Evolutionary conservation across 1,139 yeast genomes (phyloP), one percentile per base, ranked within the genome.

Genomic region (Candida neerlandica): DNA sequence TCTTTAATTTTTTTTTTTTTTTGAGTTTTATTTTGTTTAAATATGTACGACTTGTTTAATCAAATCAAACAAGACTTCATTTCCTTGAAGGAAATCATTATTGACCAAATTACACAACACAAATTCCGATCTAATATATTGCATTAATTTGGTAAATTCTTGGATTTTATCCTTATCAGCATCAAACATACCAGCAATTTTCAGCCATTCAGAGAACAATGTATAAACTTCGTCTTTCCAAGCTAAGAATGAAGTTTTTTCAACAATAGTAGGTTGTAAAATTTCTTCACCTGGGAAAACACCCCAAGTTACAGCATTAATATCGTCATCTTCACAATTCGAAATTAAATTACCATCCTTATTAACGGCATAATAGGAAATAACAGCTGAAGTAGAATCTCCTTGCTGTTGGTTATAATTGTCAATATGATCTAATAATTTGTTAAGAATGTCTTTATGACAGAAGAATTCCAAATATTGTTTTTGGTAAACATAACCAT

Each of bases 301-400:
- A 55, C 97, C 98, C 99, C 99, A 94, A 12, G 99, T 94, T 47
- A 91, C 97, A 7, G 98, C 97, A 63, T 90, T 91, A 57, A 96
- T 91, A 55, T 86, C 88, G 52, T 84, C 88, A 45, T 82, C 86
- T 40, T 79, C 80, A 45, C 94, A 84, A 66, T 92, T 92, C 38
- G 82, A 77, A 38, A 68, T 60, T 54, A 89, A 73, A 39, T 81
- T 73, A 26, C 91, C 92, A 2, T 68, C 61, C 49, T 75, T 73
- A 64, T 87, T 86, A 44, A 89, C 92, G 3, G 94, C 86, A 64
- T 90, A 91, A 69, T 83, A 94, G 5, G 96, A 86, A 58, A 91
- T 75, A 41, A 82, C 63, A 16, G 69, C 59, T 10, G 72, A 62
- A 16, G 65, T 56, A 6, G 76, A 65, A 46, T 82, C 80, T 38